A percentile compares a stretch with the other conserved stretches of the same genome.
phyloP scores from a whole-genome alignment of 176 grass and related monocot genomes.

The Panicum miliaceum region DNA sequence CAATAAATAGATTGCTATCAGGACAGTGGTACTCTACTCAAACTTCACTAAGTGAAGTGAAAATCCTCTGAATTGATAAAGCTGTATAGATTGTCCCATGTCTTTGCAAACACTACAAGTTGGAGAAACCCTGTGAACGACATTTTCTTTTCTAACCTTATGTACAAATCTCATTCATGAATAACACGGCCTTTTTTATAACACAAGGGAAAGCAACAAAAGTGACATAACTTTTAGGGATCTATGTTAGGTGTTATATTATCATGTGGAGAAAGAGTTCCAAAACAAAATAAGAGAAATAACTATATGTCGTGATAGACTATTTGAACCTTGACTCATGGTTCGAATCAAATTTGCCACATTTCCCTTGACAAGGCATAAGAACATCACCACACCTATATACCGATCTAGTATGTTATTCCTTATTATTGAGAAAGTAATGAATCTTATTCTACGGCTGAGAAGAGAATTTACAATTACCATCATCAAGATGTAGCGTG shows the following conservation, averaged over 20 bases:
- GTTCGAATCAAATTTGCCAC: background rate
- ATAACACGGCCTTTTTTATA: background rate
- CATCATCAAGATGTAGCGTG: constrained; percentile 90
- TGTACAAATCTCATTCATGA: background rate
- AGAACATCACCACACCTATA: background rate
- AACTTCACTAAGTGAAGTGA: background rate
- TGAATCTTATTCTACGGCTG: background rate
- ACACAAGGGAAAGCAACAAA: background rate
- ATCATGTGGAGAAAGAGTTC: background rate
- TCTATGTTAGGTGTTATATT: background rate
- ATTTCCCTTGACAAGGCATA: constrained; percentile 19
- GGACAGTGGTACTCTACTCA: background rate
- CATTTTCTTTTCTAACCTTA: constrained; percentile 3
- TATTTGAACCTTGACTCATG: background rate
- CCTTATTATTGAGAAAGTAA: constrained; percentile 31
- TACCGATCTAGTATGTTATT: background rate
- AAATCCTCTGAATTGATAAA: background rate
- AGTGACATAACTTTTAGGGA: background rate
- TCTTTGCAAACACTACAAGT: background rate
- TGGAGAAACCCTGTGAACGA: background rate
- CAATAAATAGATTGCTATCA: background rate
- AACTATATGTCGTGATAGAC: background rate
- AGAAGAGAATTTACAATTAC: constrained; percentile 51
- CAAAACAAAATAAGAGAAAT: background rate
- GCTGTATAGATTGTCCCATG: background rate